These are phyloP conservation scores for Cryomyces antarcticus DNA, from an alignment of 495 filamentous ascomycete genomes.

Conservation along the genomic window DNA sequence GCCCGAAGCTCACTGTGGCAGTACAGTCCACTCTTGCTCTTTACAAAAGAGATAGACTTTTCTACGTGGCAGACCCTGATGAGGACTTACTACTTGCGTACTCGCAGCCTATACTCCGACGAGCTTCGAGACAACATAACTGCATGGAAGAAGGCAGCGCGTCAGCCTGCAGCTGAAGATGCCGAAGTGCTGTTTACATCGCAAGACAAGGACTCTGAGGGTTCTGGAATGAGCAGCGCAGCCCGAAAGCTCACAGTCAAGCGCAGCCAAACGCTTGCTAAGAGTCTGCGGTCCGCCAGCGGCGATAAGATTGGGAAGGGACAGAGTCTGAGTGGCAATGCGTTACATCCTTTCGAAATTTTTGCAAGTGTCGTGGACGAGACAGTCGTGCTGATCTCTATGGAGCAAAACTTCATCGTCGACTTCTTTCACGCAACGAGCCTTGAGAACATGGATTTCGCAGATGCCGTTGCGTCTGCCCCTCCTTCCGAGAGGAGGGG, in stretches of 20 bases:
- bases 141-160: slow-evolving; percentile 65
- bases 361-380: slow-evolving; percentile 65
- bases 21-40: slow-evolving; percentile 68
- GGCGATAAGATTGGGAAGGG: slow-evolving; percentile 44
- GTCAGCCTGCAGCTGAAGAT: slow-evolving; percentile 69
- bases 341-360: slow-evolving; percentile 54
- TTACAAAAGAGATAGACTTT: slow-evolving; percentile 61
- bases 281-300: slow-evolving; percentile 48
- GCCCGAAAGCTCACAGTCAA: slow-evolving; percentile 86
- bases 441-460: slow-evolving; percentile 54
- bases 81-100: slow-evolving; percentile 56
- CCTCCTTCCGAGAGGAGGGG: slow-evolving; percentile 45
- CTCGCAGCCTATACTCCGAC: slow-evolving; percentile 54
- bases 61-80: slow-evolving; percentile 63
- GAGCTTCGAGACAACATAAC: slow-evolving; percentile 62
- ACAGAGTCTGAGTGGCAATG: neutral
- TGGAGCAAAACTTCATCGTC: slow-evolving; percentile 86
- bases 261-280: slow-evolving; percentile 57
- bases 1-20: slow-evolving; percentile 48
- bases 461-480: slow-evolving; percentile 47
- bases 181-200: slow-evolving; percentile 71
- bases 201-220: slow-evolving; percentile 62
- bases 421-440: slow-evolving; percentile 85
- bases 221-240: slow-evolving; percentile 37
- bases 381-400: slow-evolving; percentile 54